phyloP scores from a whole-genome alignment of 2,329 filamentous ascomycete genomes.

The Talaromyces pinophilus region DNA sequence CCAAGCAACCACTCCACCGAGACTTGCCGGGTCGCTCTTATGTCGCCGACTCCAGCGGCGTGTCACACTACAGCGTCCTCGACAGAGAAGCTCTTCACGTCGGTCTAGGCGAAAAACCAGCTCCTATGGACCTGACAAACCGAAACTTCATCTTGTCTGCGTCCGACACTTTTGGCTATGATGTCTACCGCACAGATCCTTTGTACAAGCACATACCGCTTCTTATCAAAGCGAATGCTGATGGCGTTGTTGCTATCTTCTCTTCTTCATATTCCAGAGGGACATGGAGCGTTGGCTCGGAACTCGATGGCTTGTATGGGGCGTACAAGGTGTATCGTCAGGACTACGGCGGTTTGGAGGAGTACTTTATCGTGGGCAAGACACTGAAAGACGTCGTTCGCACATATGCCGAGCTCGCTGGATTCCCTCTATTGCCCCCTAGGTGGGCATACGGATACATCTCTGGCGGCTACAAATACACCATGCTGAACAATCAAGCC shows the following conservation, averaged over 20 bases:
- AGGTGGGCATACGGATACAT: conserved; percentile 74
- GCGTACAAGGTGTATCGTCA: conserved; percentile 73
- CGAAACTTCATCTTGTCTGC: conserved; percentile 67
- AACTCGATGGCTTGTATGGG: conserved; percentile 76
- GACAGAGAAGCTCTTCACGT: conserved; percentile 65
- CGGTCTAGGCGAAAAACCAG: conserved; percentile 70
- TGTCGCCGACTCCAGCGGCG: conserved; percentile 60
- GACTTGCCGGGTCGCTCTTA: conserved; percentile 69
- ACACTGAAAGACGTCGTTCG: conserved; percentile 67
- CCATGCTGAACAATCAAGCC: conserved; percentile 59
- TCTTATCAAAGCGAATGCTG: conserved; percentile 66
- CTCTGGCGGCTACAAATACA: conserved; percentile 66
- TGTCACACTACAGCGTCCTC: conserved; percentile 66
- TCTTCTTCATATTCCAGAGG: conserved; percentile 67
- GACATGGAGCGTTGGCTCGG: conserved; percentile 66
- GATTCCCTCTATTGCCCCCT: conserved; percentile 67
- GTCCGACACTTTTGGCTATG: conserved; percentile 73
- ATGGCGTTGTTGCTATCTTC: conserved; percentile 67
- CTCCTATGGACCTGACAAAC: conserved; percentile 70
- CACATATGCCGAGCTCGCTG: conserved; percentile 67
- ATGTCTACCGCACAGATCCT: conserved; percentile 69
- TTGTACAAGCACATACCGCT: conserved; percentile 76
- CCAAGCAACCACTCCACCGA: conserved; percentile 57
- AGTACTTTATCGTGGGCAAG: conserved; percentile 67
- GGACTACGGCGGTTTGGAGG: conserved; percentile 69